Percentiles rank a stretch among this genome's conserved stretches.
phyloP scores from a whole-genome alignment of 2,329 filamentous ascomycete species.

The Hymenoscyphus infarciens region DNA sequence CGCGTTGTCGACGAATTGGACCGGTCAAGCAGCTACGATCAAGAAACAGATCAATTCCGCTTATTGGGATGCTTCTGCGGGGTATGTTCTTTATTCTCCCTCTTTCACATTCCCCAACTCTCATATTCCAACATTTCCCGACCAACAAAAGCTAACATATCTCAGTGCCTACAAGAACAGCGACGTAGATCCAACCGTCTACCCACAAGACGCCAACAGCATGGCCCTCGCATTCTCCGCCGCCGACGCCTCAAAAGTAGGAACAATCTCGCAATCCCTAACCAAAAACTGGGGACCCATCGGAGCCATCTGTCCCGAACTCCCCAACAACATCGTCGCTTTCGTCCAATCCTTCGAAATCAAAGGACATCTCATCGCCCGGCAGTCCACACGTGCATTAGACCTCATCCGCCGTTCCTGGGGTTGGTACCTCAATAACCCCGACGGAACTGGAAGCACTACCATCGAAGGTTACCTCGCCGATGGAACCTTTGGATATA shows the following conservation, averaged over 20 bases:
- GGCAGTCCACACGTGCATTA: conserved; percentile 48
- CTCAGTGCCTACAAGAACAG: conserved; percentile 30
- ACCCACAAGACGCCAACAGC: conserved; percentile 59
- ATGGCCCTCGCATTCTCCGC: conserved; percentile 43
- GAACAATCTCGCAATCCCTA: conserved; percentile 31
- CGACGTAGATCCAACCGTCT: conserved; percentile 50
- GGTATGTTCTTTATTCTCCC: conserved; percentile 17
- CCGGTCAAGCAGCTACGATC: conserved; percentile 19
- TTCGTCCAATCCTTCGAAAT: conserved; percentile 59
- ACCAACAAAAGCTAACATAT: conserved; percentile 12
- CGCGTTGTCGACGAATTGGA: conserved; percentile 18
- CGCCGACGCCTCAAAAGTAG: conserved; percentile 36
- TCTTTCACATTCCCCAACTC: not conserved
- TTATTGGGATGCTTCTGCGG: conserved; percentile 24
- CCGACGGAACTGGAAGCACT: conserved; percentile 55
- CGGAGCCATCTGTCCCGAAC: conserved; percentile 53
- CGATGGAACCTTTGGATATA: conserved; percentile 56
- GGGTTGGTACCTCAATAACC: conserved; percentile 58
- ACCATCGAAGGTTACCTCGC: conserved; percentile 56
- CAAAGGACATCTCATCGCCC: conserved; percentile 50
- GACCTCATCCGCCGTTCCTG: conserved; percentile 53
- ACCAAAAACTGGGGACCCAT: conserved; percentile 47
- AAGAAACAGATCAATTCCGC: conserved; percentile 24
- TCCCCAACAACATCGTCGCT: conserved; percentile 54
- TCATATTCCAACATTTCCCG: conserved; percentile 14